A percentile compares a stretch with the other conserved stretches of the same genome.
These are phyloP conservation scores for Calonectria leucothoes DNA, from an alignment of 2,329 filamentous ascomycete species.

Conservation along the genomic window DNA sequence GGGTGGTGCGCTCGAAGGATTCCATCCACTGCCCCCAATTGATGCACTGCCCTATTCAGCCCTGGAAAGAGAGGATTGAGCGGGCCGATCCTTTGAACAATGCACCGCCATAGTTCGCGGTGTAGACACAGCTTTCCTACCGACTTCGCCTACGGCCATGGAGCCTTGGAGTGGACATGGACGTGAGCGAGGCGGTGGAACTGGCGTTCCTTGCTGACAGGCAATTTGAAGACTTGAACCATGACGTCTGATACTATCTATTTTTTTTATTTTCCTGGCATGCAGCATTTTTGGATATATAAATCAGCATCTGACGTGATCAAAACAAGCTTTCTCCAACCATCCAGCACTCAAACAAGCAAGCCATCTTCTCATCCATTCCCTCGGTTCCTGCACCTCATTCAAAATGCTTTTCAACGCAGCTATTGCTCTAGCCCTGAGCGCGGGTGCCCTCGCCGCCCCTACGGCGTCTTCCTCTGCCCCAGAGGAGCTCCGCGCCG, in stretches of 20 bases:
- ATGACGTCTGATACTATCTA: not conserved
- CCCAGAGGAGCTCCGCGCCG: conserved; percentile 6
- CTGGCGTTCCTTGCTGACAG: not conserved
- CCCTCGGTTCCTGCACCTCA: not conserved
- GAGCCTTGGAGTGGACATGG: not conserved
- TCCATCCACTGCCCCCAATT: not conserved
- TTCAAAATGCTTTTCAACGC: conserved; percentile 10
- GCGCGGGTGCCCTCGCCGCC: conserved; percentile 1
- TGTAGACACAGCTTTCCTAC: not conserved
- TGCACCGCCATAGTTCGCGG: not conserved
- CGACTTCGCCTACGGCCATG: not conserved
- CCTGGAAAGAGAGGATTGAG: not conserved
- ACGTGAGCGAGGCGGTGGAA: not conserved
- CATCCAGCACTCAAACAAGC: not conserved
- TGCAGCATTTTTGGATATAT: not conserved
- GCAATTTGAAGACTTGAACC: not conserved
- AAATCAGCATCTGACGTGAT: not conserved
- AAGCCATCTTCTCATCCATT: not conserved
- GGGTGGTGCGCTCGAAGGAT: not conserved
- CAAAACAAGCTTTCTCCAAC: not conserved
- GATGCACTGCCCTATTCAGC: not conserved
- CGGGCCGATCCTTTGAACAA: not conserved
- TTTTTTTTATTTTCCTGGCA: not conserved
- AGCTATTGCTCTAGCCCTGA: not conserved
- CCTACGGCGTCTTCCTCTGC: not conserved